Base-by-base conservation (phyloP, 305 asterid genomes). In the Coffea humblotiana region DNA sequence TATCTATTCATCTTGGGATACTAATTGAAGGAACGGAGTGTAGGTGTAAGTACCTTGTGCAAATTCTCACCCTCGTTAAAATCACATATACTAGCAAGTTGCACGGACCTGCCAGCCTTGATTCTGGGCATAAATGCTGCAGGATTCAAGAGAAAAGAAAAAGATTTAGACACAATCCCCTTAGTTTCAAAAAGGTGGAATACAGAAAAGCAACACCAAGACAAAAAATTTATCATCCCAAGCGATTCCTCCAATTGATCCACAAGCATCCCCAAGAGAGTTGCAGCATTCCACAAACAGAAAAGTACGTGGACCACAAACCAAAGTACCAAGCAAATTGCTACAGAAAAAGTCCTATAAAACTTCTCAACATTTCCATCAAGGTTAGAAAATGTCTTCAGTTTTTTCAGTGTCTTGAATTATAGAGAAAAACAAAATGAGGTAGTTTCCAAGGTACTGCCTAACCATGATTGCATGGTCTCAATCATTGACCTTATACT, bases 111-210 rank as follows among this genome's bases (percentile, higher is more conserved):
- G 75, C 73, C 78, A 68, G 92, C 85, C 87, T 89, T 95, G 72
- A 95, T 93, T 89, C 89, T 91, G 67, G 91, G 90, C 96, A 91
- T 90, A 85, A 85, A 90, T 77, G 99, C 99, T 95, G 93, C 90
- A 90, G 12, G 47, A 8, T 48, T 32, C 21, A 25, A 79, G 75
- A 49, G 32, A 32, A 32, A 12, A 23, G 72, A 8, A 23, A 75
- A 79, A 68, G 60, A 58, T 40, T 72, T 32, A 70, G 54, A 32
- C 71, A 75, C 73, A 71, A 74, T 4, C 40, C 32, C 37, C 3
- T 19, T 56, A 68, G 8, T n/a, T 76, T 21, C 16, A 25, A 27
- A 49, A 6, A n/a, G 37, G 6, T 45, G 54, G 60, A 49, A 56
- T n/a, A 72, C 21, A 40, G n/a, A 78, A 48, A 58, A 18, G 52